Evolutionary conservation across 2,329 filamentous ascomycete genomes (phyloP), one percentile per base, ranked within the genome.

Genomic region (Colletotrichum godetiae): DNA sequence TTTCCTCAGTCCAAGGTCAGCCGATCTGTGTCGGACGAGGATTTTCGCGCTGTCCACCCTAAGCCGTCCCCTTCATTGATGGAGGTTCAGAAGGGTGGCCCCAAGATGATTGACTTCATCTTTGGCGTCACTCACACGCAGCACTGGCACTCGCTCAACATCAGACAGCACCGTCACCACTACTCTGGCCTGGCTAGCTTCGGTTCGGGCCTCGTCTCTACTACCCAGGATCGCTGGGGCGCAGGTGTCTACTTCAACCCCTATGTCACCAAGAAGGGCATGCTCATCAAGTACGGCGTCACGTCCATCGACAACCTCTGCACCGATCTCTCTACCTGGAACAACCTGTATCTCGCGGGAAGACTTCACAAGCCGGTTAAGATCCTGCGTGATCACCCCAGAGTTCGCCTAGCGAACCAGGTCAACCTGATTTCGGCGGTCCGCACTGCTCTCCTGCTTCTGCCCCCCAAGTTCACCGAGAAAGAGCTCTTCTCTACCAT

Each of bases 61-160:
- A 92, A 95, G 74, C 92, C 96, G 1, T 94, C 95, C 1, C 87
- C 91, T 65, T 94, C 94, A 1, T 92, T 98, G 8, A 87, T 93
- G 76, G 94, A 95, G 77, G 94, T 95, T 76, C 96, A 98, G 82
- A 92, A 94, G 78, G 94, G 94, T 35, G 92, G 92, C 1, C 95
- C 95, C 13, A 98, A 98, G 85, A 97, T 98, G 92, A 97, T 99
- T 76, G 97, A 99, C 84, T 98, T 99, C 81, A 97, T 99, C 77
- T 97, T 99, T 81, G 97, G 96, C 31, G 96, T 98, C 12, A 94
- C 94, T 1, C 94, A 97, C 82, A 95, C 94, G 1, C 94, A 99
- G 80, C 97, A 99, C 84, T 99, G 96, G 94, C 97, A 99, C 84
- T 95, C 93, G 42, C 88, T 99, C 74, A 99, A 99, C 79, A 87